Percentiles rank a stretch among this genome's conserved stretches.
These are phyloP conservation scores for Beauveria varroae DNA, from an alignment of 2,329 filamentous ascomycete genomes.

Conservation along the genomic window DNA sequence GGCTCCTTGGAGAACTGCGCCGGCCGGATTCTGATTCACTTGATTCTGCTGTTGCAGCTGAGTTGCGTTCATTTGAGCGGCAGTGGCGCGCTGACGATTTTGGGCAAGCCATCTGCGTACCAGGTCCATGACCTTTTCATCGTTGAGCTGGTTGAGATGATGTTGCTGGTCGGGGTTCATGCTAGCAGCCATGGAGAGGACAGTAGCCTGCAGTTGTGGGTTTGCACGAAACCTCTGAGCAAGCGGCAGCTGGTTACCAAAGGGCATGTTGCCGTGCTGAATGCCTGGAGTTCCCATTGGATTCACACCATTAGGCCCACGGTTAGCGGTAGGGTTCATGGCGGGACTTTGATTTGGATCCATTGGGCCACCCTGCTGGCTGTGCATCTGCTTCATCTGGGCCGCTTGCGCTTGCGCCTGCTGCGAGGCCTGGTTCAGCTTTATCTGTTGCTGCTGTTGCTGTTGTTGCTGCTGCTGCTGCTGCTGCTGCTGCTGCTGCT, in stretches of 20 bases:
- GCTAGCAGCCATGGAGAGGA: constrained; percentile 34
- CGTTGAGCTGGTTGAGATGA: constrained; percentile 34
- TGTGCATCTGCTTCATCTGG: constrained; percentile 14
- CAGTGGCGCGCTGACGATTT: constrained; percentile 26
- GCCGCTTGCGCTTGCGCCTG: constrained; percentile 26
- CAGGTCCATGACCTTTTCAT: constrained; percentile 45
- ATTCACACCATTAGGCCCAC: constrained; percentile 29
- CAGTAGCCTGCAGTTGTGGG: constrained; percentile 36
- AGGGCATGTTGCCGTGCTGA: constrained; percentile 38
- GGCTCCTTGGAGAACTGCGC: constrained; percentile 9
- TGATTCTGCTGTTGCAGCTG: constrained; percentile 18
- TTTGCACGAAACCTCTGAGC: constrained; percentile 41
- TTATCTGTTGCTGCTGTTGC: constrained; percentile 25
- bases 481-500: constrained; percentile 17
- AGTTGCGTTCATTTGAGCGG: constrained; percentile 22
- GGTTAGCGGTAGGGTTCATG: constrained; percentile 37
- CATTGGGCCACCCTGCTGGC: constrained; percentile 24
- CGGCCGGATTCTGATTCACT: background rate
- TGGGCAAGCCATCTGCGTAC: constrained; percentile 39
- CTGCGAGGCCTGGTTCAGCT: constrained; percentile 24
- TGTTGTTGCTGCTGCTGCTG: too few relatives aligned
- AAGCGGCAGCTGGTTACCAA: constrained; percentile 43
- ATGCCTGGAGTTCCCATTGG: constrained; percentile 35
- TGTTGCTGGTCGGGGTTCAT: constrained; percentile 41
- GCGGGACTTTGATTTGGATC: constrained; percentile 51